Conservation (phyloP, 176 grass and related monocot species). For the Hyparrhenia diplandra region DNA sequence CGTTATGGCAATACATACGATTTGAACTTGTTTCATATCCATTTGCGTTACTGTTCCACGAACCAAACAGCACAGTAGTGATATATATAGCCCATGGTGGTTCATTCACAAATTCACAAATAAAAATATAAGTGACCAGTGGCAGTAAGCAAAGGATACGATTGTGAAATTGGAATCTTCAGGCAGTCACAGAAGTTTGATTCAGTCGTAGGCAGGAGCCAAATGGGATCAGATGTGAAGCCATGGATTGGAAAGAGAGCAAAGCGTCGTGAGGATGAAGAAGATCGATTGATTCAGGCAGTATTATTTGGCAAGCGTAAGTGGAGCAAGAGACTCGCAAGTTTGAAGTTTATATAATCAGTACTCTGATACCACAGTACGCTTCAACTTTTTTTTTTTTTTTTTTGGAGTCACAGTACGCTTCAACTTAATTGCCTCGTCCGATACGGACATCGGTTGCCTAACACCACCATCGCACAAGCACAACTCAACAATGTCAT, state of each 20-base stretch:
- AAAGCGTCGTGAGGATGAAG: not conserved
- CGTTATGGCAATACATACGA: not conserved
- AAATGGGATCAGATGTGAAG: not conserved
- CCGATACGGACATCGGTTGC: not conserved
- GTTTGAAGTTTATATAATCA: too few species aligned
- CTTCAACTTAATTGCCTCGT: not conserved
- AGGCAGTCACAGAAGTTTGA: not conserved
- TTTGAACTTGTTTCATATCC: not conserved
- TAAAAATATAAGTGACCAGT: not conserved
- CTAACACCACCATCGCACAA: not conserved
- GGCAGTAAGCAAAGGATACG: not conserved
- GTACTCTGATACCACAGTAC: not conserved
- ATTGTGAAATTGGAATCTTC: not conserved
- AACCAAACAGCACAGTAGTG: not conserved
- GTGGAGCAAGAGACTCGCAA: not conserved
- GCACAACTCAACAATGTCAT: not conserved
- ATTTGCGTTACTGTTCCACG: not conserved
- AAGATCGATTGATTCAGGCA: not conserved
- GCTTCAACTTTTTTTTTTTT: too few species aligned
- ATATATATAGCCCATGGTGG: not conserved
- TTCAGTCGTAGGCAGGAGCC: not conserved
- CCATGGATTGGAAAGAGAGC: not conserved
- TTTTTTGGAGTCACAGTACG: too few species aligned
- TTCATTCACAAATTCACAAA: not conserved
- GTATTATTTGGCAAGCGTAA: too few species aligned